These are phyloP conservation scores for Chlamydomonas schloesseri DNA, from an alignment of 139 green algal species.

Conservation along the genomic window DNA sequence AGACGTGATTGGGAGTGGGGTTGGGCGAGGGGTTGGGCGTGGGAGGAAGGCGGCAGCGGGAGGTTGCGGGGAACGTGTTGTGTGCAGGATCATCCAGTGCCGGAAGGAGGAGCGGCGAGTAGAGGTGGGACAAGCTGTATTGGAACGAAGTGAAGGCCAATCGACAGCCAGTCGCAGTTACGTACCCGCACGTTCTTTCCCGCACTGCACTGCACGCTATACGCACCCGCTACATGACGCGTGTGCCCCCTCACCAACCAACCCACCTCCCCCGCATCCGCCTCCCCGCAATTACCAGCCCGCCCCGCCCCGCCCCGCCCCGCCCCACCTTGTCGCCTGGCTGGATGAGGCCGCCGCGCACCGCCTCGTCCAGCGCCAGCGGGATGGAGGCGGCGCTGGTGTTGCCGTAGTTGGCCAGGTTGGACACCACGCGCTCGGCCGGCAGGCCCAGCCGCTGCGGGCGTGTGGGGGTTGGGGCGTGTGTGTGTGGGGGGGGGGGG, in stretches of 20 bases:
- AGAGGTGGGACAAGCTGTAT: no score
- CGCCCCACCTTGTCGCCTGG: constrained; percentile 57
- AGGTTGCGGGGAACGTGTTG: no score
- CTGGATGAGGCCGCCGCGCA: constrained; percentile 79
- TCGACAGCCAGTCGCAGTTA: no score
- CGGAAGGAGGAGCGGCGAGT: no score
- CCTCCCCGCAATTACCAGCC: background rate
- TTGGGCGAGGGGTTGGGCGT: background rate
- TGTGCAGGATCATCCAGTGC: no score
- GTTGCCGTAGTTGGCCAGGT: constrained; percentile 93
- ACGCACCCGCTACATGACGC: no score
- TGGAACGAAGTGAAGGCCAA: no score
- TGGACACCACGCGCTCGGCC: constrained; percentile 54
- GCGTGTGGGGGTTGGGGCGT: background rate
- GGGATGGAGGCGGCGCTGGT: constrained; percentile 96
- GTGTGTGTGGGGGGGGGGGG: no score
- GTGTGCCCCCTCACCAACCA: no score
- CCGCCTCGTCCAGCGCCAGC: constrained; percentile 94
- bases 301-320: background rate
- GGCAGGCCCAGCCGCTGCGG: constrained; percentile 80
- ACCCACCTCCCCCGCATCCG: background rate
- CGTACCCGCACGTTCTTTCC: no score
- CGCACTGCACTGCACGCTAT: no score
- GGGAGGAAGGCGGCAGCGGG: background rate
- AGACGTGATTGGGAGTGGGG: background rate